Base-by-base conservation (phyloP, 257 asterid species). In the Galeopsis tetrahit region DNA sequence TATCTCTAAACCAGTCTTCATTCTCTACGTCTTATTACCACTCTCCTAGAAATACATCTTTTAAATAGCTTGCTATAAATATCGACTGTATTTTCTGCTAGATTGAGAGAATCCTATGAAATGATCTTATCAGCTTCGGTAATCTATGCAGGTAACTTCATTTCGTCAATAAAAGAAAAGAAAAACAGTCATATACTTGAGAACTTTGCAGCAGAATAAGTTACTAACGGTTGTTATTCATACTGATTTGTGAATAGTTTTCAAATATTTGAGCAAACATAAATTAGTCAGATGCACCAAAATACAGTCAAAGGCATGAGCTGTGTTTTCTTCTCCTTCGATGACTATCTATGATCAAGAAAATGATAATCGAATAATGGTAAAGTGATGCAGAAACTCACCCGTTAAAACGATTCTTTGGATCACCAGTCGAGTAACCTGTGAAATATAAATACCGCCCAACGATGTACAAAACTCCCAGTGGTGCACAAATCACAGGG, bases 371-470 rank as follows among this genome's bases (percentile, higher is more conserved):
- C 21, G 11, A 4, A 33, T 6, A n/a, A 62, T 52, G 34, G 4
- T n/a, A 44, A 60, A 13, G 2, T 6, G 39, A 70, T 1, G 9
- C 56, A 28, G 42, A 13, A 10, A 77, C 89, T 59, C 44, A 94
- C 99, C 97, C 96, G 13, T 85, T 46, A 1, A 81, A 76, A 9
- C 99, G 97, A 4, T 88, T 83, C 2, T 68, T 32, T 62, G 99
- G 99, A 51, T 76, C 82, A 33, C 99, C 99, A 0, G 92, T 86
- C 32, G 97, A 40, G 81, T 94, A 94, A 63, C 97, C 97, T 49
- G 69, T 88, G 92, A 94, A 94, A 52, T 91, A 94, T 97, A 80
- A 90, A 63, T 36, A 66, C 8, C 99, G 93, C 5, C 84, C 42
- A 2, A 88, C 57, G 6, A n/a, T 13, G 72, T 80, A 89, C 7